Conservation (phyloP, 805 yeast genomes). For the Jamesozyma rosinii region DNA sequence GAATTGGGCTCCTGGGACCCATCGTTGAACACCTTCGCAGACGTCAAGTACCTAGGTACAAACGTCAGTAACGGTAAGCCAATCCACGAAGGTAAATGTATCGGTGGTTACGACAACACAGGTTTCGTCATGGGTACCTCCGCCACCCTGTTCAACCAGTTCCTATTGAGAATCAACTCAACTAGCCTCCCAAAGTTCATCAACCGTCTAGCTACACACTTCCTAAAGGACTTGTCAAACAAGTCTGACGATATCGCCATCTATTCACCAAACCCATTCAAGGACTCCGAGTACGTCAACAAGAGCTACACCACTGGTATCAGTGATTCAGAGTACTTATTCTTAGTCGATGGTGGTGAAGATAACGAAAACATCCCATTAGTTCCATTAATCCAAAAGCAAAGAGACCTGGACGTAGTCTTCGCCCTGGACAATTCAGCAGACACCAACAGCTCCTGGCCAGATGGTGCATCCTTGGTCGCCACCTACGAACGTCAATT, state of each 20-base stretch:
- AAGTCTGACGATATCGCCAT: slow-evolving; percentile 61
- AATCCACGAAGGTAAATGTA: slow-evolving; percentile 38
- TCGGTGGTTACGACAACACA: slow-evolving; percentile 67
- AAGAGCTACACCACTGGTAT: slow-evolving; percentile 33
- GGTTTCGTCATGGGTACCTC: slow-evolving; percentile 81
- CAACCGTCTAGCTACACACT: slow-evolving; percentile 31
- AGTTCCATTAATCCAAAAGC: slow-evolving; percentile 50
- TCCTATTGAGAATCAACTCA: slow-evolving; percentile 43
- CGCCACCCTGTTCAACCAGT: slow-evolving; percentile 66
- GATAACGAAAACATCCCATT: slow-evolving; percentile 58
- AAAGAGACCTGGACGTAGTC: slow-evolving; percentile 51
- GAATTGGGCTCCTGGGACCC: slow-evolving; percentile 89
- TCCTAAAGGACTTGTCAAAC: slow-evolving; percentile 39
- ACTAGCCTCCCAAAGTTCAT: slow-evolving; percentile 39
- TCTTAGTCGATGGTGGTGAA: slow-evolving; percentile 66
- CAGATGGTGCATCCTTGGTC: slow-evolving; percentile 54
- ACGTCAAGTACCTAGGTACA: slow-evolving; percentile 63
- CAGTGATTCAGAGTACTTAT: slow-evolving; percentile 35
- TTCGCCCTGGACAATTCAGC: slow-evolving; percentile 62
- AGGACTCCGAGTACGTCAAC: slow-evolving; percentile 30
- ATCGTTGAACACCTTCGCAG: slow-evolving; percentile 52
- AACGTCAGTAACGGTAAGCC: slow-evolving; percentile 52
- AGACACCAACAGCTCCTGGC: slow-evolving; percentile 54
- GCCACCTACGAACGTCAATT: slow-evolving; percentile 54
- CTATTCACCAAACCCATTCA: slow-evolving; percentile 66